Evolutionary conservation across 257 asterid species (phyloP).

Genomic region (Scutellaria baicalensis): DNA sequence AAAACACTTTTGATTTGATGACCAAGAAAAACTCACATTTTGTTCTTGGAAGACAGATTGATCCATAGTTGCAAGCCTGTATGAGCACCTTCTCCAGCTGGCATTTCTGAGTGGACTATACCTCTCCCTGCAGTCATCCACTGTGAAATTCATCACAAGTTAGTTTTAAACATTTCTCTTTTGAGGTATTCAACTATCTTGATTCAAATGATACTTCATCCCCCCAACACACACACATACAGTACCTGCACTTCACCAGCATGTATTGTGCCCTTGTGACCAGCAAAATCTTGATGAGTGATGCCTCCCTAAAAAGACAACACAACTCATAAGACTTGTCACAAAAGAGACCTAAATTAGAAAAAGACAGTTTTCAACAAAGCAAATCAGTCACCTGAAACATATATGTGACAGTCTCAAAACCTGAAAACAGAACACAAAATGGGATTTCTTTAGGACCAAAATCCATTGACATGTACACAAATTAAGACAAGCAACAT

Average conservation of each 20-base stretch:
- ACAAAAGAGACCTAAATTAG: background rate
- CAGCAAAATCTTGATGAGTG: conserved; percentile 90
- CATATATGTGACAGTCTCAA: conserved; percentile 90
- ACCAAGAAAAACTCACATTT: conserved; percentile 50
- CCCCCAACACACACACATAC: too few species aligned
- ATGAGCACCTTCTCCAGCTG: conserved; percentile 69
- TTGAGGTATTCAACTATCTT: background rate
- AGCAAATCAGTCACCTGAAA: conserved; percentile 42
- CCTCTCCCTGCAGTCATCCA: conserved; percentile 99
- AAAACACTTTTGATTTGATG: background rate
- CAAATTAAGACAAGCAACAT: background rate
- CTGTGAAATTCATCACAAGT: conserved; percentile 27
- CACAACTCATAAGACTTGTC: background rate
- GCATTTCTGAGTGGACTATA: conserved; percentile 95
- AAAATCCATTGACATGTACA: background rate
- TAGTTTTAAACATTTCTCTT: background rate
- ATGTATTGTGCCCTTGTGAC: conserved; percentile 77
- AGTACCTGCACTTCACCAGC: conserved; percentile 89
- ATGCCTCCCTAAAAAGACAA: conserved; percentile 53
- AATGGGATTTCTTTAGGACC: background rate
- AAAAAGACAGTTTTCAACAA: background rate
- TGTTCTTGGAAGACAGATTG: conserved; percentile 84
- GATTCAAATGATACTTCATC: too few species aligned
- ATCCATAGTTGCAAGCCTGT: conserved; percentile 85
- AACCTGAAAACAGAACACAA: conserved; percentile 38